phyloP scores from a whole-genome alignment of 805 yeast species.

The Lipomyces mesembrius region DNA sequence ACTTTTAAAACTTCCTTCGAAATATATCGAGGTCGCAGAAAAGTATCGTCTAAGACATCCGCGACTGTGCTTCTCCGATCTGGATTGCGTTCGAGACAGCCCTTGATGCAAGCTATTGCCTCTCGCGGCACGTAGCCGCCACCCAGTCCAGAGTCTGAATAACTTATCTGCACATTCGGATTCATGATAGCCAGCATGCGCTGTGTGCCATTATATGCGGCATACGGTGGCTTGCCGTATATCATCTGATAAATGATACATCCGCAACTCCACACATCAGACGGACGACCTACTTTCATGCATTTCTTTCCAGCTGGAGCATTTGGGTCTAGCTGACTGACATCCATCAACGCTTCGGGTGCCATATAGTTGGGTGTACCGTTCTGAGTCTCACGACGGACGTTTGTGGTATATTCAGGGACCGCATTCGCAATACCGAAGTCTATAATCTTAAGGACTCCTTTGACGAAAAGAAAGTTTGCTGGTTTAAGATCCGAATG shows the following conservation, averaged over 20 bases:
- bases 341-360: conserved; percentile 86
- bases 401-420: conserved; percentile 87
- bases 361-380: conserved; percentile 99
- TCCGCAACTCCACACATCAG: conserved; percentile 98
- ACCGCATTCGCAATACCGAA: conserved; percentile 91
- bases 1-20: conserved; percentile 68
- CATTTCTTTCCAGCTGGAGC: conserved; percentile 48
- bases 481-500: conserved; percentile 79
- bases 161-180: conserved; percentile 72
- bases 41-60: conserved; percentile 64
- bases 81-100: conserved; percentile 77
- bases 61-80: conserved; percentile 64
- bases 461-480: conserved; percentile 63
- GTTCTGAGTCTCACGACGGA: conserved; percentile 85
- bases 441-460: conserved; percentile 84
- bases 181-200: conserved; percentile 83
- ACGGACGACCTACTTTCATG: conserved; percentile 86
- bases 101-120: conserved; percentile 70
- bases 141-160: conserved; percentile 65
- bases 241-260: conserved; percentile 95
- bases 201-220: conserved; percentile 72
- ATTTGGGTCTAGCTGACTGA: conserved; percentile 47
- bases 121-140: conserved; percentile 67
- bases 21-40: conserved; percentile 75
- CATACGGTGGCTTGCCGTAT: conserved; percentile 92